Evolutionary conservation across 2,329 filamentous ascomycete species (phyloP), one percentile per base, ranked within the genome.

Genomic region (Corinectria fuckeliana): DNA sequence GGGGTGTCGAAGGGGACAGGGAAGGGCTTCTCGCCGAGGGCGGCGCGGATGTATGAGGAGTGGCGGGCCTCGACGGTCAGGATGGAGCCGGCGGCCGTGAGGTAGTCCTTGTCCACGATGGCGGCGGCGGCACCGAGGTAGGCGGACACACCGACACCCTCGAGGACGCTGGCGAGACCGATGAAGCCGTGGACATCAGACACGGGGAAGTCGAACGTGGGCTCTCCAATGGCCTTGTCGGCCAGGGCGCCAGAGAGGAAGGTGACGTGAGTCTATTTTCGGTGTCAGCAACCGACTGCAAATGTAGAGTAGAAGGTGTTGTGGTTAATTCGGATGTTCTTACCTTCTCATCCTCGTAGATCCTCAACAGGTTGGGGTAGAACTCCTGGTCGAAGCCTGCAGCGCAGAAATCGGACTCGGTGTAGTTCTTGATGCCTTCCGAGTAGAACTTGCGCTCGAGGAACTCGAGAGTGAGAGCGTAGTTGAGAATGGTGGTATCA

Each of bases 381-480:
- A 87, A 85, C 3, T 75, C 74, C 0, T 76, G 67, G 50, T 80
- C 72, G 69, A 80, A 82, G 13, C 84, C 85, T 44, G 83, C 84
- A 28, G 72, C 75, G 25, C 75, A 66, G 69, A 88, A 88, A 64
- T 86, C 78, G 2, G 70, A 63, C 60, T 80, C 72, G 26, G 79
- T 81, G 77, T 84, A 90, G 67, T 85, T 87, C 58, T 77, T 72
- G 4, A 90, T 77, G 34, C 82, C 87, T 48, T 88, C 71, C 34
- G 78, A 75, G 75, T 91, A 91, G 76, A 90, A 90, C 55, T 78
- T 80, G 61, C 84, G 77, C 75, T 91, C 88, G 26, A 86, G 80
- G 54, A 83, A 79, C 73, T 86, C 84, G 5, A 85, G 79, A 2
- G 79, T 78, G 20, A 82, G 71, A 18, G 80, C 80, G 50, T 81